phyloP scores from a whole-genome alignment of 768 basidiomycete genomes.

The Termitomyces sp. region DNA sequence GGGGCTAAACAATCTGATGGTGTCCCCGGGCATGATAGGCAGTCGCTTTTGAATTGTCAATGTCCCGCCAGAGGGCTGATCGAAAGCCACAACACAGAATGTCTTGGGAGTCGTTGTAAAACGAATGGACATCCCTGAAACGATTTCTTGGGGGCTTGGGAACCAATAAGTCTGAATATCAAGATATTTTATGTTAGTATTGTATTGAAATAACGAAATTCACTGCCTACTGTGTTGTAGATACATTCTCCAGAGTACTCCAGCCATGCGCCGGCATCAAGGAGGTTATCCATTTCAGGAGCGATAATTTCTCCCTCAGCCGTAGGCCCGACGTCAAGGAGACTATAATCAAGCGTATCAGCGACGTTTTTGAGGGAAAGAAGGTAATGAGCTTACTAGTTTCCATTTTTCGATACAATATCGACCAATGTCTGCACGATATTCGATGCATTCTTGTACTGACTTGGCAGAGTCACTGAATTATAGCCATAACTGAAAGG shows the following conservation, averaged over 20 bases:
- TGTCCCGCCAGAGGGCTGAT: conserved; percentile 24
- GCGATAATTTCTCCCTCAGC: conserved; percentile 49
- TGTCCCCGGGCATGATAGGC: conserved; percentile 39
- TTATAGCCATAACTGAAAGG: conserved; percentile 47
- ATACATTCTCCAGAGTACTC: conserved; percentile 44
- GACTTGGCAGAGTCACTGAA: conserved; percentile 29
- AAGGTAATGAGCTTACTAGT: conserved; percentile 31
- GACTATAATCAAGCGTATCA: conserved; percentile 20
- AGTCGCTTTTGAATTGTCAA: conserved; percentile 36
- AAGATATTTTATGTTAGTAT: background rate
- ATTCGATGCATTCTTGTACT: conserved; percentile 45
- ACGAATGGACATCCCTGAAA: conserved; percentile 26
- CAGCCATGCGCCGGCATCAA: conserved; percentile 49
- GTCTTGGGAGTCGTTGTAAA: conserved; percentile 47
- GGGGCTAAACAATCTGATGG: conserved; percentile 30
- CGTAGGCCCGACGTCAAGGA: conserved; percentile 49
- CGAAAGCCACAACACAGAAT: conserved; percentile 45
- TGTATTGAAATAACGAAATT: background rate
- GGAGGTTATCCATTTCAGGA: conserved; percentile 40
- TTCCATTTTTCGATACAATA: conserved; percentile 59
- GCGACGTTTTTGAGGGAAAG: background rate
- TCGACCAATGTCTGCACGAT: conserved; percentile 50
- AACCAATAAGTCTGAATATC: conserved; percentile 40
- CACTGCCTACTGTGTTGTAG: conserved; percentile 40
- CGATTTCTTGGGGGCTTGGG: conserved; percentile 32